Conservation (phyloP, 441 rosid genomes). For the Francoa sonchifolia region DNA sequence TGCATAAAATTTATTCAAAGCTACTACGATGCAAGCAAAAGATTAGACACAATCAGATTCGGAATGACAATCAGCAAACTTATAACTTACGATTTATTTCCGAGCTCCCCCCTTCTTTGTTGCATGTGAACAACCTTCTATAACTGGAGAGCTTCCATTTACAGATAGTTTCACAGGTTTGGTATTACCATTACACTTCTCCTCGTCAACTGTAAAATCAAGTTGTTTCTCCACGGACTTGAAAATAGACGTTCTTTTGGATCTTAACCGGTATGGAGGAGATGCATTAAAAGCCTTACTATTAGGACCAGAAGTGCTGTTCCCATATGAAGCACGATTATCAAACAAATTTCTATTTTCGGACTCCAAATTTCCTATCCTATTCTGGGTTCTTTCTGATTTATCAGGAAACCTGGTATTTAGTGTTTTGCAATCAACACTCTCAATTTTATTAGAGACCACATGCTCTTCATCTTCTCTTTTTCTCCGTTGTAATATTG, state of each 20-base stretch:
- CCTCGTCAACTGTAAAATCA: slow-evolving; percentile 51
- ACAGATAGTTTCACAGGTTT: slow-evolving; percentile 31
- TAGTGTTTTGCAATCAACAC: slow-evolving; percentile 17
- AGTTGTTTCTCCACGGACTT: slow-evolving; percentile 92
- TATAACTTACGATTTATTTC: slow-evolving; percentile 29
- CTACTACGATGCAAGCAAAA: neutral
- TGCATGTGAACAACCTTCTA: slow-evolving; percentile 25
- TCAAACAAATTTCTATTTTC: slow-evolving; percentile 20
- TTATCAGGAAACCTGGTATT: slow-evolving; percentile 14
- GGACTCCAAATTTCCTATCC: slow-evolving; percentile 24
- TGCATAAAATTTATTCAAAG: neutral
- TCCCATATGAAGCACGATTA: slow-evolving; percentile 29
- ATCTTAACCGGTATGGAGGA: slow-evolving; percentile 79
- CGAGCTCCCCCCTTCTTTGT: slow-evolving; percentile 25
- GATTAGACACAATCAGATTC: neutral
- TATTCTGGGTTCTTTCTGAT: slow-evolving; percentile 18
- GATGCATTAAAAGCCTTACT: slow-evolving; percentile 52
- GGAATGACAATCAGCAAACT: neutral
- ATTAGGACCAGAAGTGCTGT: slow-evolving; percentile 17
- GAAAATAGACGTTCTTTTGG: slow-evolving; percentile 65
- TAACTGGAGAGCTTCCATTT: slow-evolving; percentile 21
- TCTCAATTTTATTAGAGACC: slow-evolving; percentile 17
- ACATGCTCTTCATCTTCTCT: slow-evolving; percentile 17
- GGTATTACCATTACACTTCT: slow-evolving; percentile 20
- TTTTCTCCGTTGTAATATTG: slow-evolving; percentile 74